Percentiles rank a stretch among this genome's conserved stretches.
phyloP scores from a whole-genome alignment of 106 monocot genomes.

The Platanthera guangdongensis region DNA sequence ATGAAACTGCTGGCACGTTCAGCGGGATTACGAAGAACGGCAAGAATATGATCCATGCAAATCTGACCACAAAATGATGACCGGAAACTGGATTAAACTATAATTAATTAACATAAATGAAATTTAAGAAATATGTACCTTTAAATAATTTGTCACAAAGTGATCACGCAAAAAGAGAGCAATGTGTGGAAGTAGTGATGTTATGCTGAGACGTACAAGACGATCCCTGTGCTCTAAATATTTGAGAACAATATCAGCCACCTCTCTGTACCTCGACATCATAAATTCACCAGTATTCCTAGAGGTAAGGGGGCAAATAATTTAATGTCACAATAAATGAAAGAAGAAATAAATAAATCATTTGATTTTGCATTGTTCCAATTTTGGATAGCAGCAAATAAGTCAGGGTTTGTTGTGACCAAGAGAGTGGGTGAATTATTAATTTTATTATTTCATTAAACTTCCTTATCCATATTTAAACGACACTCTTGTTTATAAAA shows the following conservation, averaged over 20 bases:
- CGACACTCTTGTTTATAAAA: no score
- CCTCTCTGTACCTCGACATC: conserved; percentile 99
- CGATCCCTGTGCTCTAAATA: conserved; percentile 91
- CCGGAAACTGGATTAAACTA: not conserved
- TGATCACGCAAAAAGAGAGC: conserved; percentile 97
- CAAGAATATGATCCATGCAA: conserved; percentile 96
- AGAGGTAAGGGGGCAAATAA: conserved; percentile 10
- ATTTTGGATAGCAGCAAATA: not conserved
- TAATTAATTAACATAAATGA: not conserved
- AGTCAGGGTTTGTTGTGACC: not conserved
- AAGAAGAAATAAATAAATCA: not conserved
- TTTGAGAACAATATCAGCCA: conserved; percentile 92
- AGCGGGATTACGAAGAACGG: conserved; percentile 77
- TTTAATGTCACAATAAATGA: not conserved
- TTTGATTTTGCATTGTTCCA: not conserved
- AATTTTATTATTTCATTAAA: not conserved
- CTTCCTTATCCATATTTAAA: no score
- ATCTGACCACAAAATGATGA: conserved; percentile 34
- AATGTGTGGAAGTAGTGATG: conserved; percentile 95
- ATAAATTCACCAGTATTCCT: conserved; percentile 99
- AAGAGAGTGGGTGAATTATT: not conserved
- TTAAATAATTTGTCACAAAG: conserved; percentile 91
- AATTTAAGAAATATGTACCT: conserved; percentile 32
- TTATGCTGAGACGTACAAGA: conserved; percentile 95
- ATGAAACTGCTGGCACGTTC: conserved; percentile 92